Base-by-base conservation (phyloP, 495 filamentous ascomycete genomes). In the Aspergillus biplanus region DNA sequence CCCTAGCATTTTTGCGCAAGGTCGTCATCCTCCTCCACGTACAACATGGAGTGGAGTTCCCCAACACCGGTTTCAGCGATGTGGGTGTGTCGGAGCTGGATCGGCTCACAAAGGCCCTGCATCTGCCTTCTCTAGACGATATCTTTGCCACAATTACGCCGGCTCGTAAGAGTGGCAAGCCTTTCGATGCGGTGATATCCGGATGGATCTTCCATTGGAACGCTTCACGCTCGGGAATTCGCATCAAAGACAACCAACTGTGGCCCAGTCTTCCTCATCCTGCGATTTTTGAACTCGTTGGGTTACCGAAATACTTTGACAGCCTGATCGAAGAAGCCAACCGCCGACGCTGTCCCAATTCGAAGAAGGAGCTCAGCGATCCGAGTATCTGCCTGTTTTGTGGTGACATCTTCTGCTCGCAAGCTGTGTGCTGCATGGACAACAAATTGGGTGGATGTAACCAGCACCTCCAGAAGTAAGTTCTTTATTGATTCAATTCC, bases 361-460 rank as follows among this genome's bases (percentile, higher is more conserved):
- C 92, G 3, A 92, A 92, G 58, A 95, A 93, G 73, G 93, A 97
- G 61, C 75, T 98, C 32, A 87, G 86, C 9, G 96, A 99, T 73
- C 92, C 95, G 1, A 89, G 85, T 62, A 85, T 99, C 48, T 99
- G 95, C 70, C 83, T 99, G 13, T 95, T 97, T 79, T 99, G 95
- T 68, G 95, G 94, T 6, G 93, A 93, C 8, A 90, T 99, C 35
- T 93, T 97, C 74, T 99, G 95, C 78, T 90, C 90, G 16, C 95
- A 99, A 77, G 91, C 90, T 32, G 87, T 92, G 33, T 99, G 95
- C 76, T 99, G 95, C 73, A 85, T 87, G 71, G 87, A 86, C 64
- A 83, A 86, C 54, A 81, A 85, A 62, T 80, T 89, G 62, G 95
- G 96, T 54, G 96, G 95, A 15, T 94, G 90, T 65, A 91, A 92